phyloP scores from a whole-genome alignment of 2,329 filamentous ascomycete species.

The Colletotrichum tropicicola region DNA sequence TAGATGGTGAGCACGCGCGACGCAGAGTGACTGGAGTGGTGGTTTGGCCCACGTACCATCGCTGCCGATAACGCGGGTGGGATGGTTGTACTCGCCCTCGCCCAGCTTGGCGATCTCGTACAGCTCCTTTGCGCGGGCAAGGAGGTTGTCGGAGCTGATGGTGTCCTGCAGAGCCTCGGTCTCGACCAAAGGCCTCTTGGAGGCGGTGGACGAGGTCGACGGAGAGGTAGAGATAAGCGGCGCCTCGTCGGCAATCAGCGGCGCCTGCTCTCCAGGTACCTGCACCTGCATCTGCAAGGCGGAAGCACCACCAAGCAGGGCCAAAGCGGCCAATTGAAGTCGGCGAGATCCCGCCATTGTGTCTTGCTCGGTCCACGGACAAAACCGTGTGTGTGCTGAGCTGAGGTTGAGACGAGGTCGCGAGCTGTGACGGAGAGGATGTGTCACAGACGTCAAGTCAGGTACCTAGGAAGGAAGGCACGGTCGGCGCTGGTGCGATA shows the following conservation, averaged over 20 bases:
- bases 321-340: slow-evolving; percentile 19
- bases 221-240: slow-evolving; percentile 1
- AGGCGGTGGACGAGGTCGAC: slow-evolving; percentile 1
- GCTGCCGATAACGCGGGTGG: slow-evolving; percentile 77
- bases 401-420: slow-evolving; percentile 21
- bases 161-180: slow-evolving; percentile 63
- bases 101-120: slow-evolving; percentile 69
- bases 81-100: slow-evolving; percentile 70
- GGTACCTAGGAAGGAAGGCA: not conserved
- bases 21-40: slow-evolving; percentile 4
- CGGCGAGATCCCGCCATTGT: slow-evolving; percentile 20
- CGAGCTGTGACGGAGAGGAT: not conserved
- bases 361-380: not conserved
- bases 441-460: slow-evolving; percentile 14
- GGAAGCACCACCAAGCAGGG: slow-evolving; percentile 18
- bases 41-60: slow-evolving; percentile 51
- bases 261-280: slow-evolving; percentile 17
- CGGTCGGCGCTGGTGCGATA: slow-evolving; percentile 21
- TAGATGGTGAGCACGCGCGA: slow-evolving; percentile 17
- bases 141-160: slow-evolving; percentile 65
- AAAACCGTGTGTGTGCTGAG: slow-evolving; percentile 6
- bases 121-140: slow-evolving; percentile 67
- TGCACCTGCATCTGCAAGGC: slow-evolving; percentile 24
- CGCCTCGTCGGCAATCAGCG: slow-evolving; percentile 23
- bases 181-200: slow-evolving; percentile 54